These are phyloP conservation scores for Kazachstania psychrophila DNA, from an alignment of 805 yeast genomes.

Conservation along the genomic window DNA sequence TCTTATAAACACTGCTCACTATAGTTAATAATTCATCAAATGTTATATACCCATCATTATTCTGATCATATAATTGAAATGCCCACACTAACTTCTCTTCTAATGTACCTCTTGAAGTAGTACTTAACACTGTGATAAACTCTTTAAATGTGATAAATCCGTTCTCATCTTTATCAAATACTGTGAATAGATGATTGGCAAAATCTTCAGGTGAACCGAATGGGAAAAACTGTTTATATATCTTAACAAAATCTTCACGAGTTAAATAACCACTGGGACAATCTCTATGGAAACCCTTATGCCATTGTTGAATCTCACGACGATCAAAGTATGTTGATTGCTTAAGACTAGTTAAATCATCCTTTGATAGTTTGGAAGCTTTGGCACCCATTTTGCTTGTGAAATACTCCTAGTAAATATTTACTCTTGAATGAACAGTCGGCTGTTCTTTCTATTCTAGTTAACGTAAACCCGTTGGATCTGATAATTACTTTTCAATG, in stretches of 20 bases:
- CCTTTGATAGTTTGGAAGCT: conserved; percentile 84
- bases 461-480: too few relatives aligned
- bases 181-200: conserved; percentile 78
- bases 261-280: conserved; percentile 86
- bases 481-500: too few relatives aligned
- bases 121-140: conserved; percentile 77
- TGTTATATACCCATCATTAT: conserved; percentile 65
- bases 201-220: conserved; percentile 94
- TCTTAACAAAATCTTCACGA: conserved; percentile 79
- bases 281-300: conserved; percentile 88
- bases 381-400: conserved; percentile 81
- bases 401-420: too few relatives aligned
- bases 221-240: conserved; percentile 94
- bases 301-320: conserved; percentile 96
- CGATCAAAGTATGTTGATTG: conserved; percentile 86
- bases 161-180: conserved; percentile 72
- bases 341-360: conserved; percentile 74
- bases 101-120: conserved; percentile 75
- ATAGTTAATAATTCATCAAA: conserved; percentile 74
- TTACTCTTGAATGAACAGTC: too few relatives aligned
- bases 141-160: conserved; percentile 87
- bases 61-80: conserved; percentile 76
- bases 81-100: conserved; percentile 88
- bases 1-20: conserved; percentile 76
- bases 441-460: too few relatives aligned